Evolutionary conservation across 2,329 filamentous ascomycete genomes (phyloP), one percentile per base, ranked within the genome.

Genomic region (Meredithiella fracta): DNA sequence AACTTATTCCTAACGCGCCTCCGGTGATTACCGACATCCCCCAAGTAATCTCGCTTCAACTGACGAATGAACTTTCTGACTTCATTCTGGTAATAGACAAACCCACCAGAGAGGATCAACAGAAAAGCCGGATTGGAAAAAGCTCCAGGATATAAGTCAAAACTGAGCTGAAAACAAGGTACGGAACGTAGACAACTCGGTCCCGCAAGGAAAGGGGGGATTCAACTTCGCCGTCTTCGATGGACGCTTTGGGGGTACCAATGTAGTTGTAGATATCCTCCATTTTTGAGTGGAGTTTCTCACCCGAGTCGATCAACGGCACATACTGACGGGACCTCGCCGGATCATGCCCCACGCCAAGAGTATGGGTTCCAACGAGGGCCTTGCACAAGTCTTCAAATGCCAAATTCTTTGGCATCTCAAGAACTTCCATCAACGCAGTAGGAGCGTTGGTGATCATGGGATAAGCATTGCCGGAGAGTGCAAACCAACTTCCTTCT

Each of bases 401-500:
- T 26, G 54, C 54, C 1, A 59, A 50, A 17, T 53, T 47, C 26
- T 56, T 59, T 17, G 63, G 65, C 31, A 67, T 64, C n/a, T 78
- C 69, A 65, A 72, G 71, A 67, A 73, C 81, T 26, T 71, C 70
- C 47, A 73, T 70, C 60, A 68, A 70, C 22, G 71, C 78, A 1
- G 65, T 60, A 0, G 75, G 74, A 0, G 75, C 82, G 54, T 87
- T 79, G 22, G 90, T 83, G 26, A 95, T 87, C 8, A 91, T 76
- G 2, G 92, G 92, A 63, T 96, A 97, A 7, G 81, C 81, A 42
- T 75, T 76, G 58, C 94, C 91, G 1, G 91, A 96, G 69, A 97
- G 77, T 31, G 90, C 92, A 67, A 91, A 98, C 89, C 91, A 97
- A 59, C 86, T 85, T 29, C 90, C 91, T n/a, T 75, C 73, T 56